phyloP scores from a whole-genome alignment of 495 filamentous ascomycete species.

The Astrothelium subdiscretum region DNA sequence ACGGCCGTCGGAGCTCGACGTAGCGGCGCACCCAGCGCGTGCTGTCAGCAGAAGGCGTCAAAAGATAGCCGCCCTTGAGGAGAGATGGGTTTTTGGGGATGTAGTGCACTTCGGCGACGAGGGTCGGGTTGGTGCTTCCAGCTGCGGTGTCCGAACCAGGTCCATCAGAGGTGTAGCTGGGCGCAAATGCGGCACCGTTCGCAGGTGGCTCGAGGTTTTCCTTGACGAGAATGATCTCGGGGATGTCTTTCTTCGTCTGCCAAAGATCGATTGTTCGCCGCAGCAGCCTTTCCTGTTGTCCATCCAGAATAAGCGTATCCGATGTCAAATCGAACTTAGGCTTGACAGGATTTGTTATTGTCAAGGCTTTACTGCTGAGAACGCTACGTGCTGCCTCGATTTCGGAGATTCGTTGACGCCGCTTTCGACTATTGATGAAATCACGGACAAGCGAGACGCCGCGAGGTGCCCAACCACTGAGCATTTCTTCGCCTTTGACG shows the following conservation, averaged over 20 bases:
- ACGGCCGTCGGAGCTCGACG: constrained; percentile 84
- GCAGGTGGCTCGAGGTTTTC: constrained; percentile 64
- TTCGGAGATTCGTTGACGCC: constrained; percentile 59
- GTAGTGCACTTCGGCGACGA: constrained; percentile 55
- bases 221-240: constrained; percentile 58
- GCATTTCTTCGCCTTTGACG: constrained; percentile 83
- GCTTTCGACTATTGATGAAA: constrained; percentile 59
- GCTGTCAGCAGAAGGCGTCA: constrained; percentile 62
- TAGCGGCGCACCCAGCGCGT: constrained; percentile 82
- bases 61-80: constrained; percentile 74
- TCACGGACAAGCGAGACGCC: constrained; percentile 80
- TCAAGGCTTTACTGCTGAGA: constrained; percentile 32
- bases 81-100: constrained; percentile 53
- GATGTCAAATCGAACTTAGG: not conserved
- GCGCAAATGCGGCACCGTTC: constrained; percentile 45
- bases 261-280: constrained; percentile 67
- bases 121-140: constrained; percentile 18
- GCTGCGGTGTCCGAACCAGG: constrained; percentile 4
- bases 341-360: constrained; percentile 4
- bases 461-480: constrained; percentile 74
- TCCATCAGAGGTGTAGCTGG: constrained; percentile 14
- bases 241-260: constrained; percentile 63
- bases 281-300: constrained; percentile 38
- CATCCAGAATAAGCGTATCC: constrained; percentile 9
- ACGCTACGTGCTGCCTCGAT: constrained; percentile 67